Evolutionary conservation across 495 filamentous ascomycete species (phyloP).

Genomic region (Xylaria nigripes): DNA sequence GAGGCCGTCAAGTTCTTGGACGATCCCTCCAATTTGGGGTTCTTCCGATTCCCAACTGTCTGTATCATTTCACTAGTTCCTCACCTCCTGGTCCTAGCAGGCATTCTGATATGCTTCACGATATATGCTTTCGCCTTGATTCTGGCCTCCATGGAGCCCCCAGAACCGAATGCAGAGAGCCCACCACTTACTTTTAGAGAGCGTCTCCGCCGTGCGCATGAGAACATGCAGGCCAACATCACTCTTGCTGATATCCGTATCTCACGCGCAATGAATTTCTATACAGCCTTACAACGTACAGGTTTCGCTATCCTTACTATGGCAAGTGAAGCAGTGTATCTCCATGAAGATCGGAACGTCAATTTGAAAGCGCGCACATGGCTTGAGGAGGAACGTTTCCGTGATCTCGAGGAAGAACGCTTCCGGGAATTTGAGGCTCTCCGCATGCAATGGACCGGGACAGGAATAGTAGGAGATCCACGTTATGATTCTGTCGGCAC

Average conservation of each 20-base stretch:
- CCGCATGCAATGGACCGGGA: slow-evolving; percentile 41
- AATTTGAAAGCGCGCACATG: slow-evolving; percentile 73
- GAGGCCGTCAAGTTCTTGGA: slow-evolving; percentile 54
- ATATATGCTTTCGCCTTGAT: slow-evolving; percentile 73
- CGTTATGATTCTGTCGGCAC: slow-evolving; percentile 43
- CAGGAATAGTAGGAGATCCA: slow-evolving; percentile 30
- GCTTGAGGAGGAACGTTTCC: slow-evolving; percentile 75
- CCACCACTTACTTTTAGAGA: slow-evolving; percentile 26
- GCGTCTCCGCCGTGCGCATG: slow-evolving; percentile 58
- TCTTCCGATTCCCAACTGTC: slow-evolving; percentile 81
- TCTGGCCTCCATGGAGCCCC: slow-evolving; percentile 63
- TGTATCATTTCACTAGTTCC: slow-evolving; percentile 93
- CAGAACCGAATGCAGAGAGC: slow-evolving; percentile 15
- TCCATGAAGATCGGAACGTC: slow-evolving; percentile 79
- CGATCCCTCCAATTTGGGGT: slow-evolving; percentile 35
- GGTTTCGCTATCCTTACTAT: slow-evolving; percentile 84
- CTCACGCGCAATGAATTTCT: slow-evolving; percentile 85
- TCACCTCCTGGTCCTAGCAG: slow-evolving; percentile 72
- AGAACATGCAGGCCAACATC: slow-evolving; percentile 86
- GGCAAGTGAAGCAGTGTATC: slow-evolving; percentile 89
- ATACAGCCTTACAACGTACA: slow-evolving; percentile 74
- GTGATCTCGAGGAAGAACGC: slow-evolving; percentile 67
- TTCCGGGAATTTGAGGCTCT: slow-evolving; percentile 54
- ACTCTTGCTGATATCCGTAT: slow-evolving; percentile 72
- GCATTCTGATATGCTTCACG: slow-evolving; percentile 60